A percentile compares a stretch with the other conserved stretches of the same genome.
phyloP scores from a whole-genome alignment of 805 yeast species.

The Myxozyma vanderwaltii region DNA sequence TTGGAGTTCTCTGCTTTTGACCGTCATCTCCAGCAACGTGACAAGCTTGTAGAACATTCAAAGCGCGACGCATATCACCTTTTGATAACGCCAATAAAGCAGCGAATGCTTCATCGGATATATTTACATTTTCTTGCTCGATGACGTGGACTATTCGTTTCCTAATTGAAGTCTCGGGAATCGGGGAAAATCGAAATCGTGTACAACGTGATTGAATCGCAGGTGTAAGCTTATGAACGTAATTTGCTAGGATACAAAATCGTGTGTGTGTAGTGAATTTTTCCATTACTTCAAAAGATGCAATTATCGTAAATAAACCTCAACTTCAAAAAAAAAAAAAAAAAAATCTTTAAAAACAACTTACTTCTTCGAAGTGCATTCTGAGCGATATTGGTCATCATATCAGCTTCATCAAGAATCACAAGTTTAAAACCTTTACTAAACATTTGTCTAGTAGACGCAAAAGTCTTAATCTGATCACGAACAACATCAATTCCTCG shows the following conservation, averaged over 20 bases:
- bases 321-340: constrained; percentile 37
- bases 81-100: constrained; percentile 73
- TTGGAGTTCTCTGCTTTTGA: constrained; percentile 49
- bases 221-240: constrained; percentile 92
- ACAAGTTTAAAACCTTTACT: constrained; percentile 93
- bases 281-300: constrained; percentile 58
- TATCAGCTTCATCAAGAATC: constrained; percentile 92
- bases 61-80: constrained; percentile 96
- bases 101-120: constrained; percentile 59
- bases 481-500: constrained; percentile 98
- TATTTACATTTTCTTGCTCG: constrained; percentile 61
- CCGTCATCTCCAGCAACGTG: constrained; percentile 58
- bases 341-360: too few relatives aligned
- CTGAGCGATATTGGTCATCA: constrained; percentile 97
- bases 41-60: constrained; percentile 93
- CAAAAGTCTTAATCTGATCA: constrained; percentile 94
- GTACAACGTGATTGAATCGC: constrained; percentile 95
- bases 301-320: constrained; percentile 48
- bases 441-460: constrained; percentile 92
- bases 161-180: constrained; percentile 65
- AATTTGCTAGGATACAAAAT: constrained; percentile 92
- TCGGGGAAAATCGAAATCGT: constrained; percentile 87
- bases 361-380: constrained; percentile 90
- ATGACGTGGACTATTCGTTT: constrained; percentile 71
- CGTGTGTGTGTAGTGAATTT: constrained; percentile 86